Evolutionary conservation across 176 grass and related monocot species (phyloP).

Genomic region (barley (Hordeum vulgare)): MorexV3_pseudomolecules_assembly NC_058520.1:586383950-586384449

Average conservation of each 20-base stretch:
- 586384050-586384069: background rate
- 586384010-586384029: background rate
- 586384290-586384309: constrained; percentile 40
- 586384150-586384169: background rate
- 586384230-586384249: constrained; percentile 69
- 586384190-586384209: background rate
- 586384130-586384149: background rate
- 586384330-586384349: constrained; percentile 52
- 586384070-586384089: background rate
- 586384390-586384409: too few species aligned
- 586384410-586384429: background rate
- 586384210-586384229: constrained; percentile 60
- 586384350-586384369: background rate
- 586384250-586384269: constrained; percentile 39
- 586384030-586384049: constrained; percentile 15
- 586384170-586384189: background rate
- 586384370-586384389: background rate
- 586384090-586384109: background rate
- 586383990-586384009: constrained; percentile 28
- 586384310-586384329: constrained; percentile 5
- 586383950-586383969: constrained; percentile 25
- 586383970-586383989: constrained; percentile 42
- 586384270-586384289: constrained; percentile 15
- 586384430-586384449: background rate
- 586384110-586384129: background rate